Conservation (phyloP, 495 filamentous ascomycete genomes). For the Aspergillus olivimuriae region DNA sequence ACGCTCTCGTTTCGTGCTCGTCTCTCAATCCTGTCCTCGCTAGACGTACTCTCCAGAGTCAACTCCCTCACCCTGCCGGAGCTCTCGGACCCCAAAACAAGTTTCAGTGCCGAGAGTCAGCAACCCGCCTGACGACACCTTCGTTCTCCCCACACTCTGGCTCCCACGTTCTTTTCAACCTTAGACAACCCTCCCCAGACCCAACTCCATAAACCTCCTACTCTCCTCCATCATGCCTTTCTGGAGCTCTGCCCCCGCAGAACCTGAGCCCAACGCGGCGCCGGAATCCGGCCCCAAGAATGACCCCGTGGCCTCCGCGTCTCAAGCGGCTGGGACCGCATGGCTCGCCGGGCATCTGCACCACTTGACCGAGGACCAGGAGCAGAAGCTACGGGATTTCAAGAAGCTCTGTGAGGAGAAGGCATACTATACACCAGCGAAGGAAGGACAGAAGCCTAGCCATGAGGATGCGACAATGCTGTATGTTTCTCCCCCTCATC, state of each 20-base stretch:
- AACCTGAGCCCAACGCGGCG: conserved; percentile 18
- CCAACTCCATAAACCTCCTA: too few species aligned
- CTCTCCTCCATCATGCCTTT: conserved; percentile 19
- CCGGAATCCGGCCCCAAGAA: conserved; percentile 30
- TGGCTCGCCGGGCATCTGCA: conserved; percentile 62
- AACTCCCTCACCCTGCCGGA: too few species aligned
- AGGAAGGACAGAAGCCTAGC: conserved; percentile 41
- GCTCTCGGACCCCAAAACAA: too few species aligned
- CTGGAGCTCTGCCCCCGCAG: conserved; percentile 20
- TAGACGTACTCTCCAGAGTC: too few species aligned
- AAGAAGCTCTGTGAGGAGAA: conserved; percentile 58
- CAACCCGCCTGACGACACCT: too few species aligned
- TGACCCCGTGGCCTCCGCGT: conserved; percentile 35
- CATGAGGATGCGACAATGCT: conserved; percentile 79
- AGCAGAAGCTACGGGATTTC: conserved; percentile 58
- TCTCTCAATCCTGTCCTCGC: too few species aligned
- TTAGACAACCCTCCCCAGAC: too few species aligned
- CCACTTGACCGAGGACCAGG: conserved; percentile 63
- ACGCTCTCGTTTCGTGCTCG: too few species aligned
- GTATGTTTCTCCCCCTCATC: conserved; percentile 38
- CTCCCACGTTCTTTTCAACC: not conserved
- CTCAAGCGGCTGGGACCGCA: conserved; percentile 34
- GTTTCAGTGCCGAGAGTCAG: too few species aligned
- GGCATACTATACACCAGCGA: conserved; percentile 54
- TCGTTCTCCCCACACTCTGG: not conserved